Base-by-base conservation (phyloP, 176 grass and related monocot species). In the Eragrostis curvula region DNA sequence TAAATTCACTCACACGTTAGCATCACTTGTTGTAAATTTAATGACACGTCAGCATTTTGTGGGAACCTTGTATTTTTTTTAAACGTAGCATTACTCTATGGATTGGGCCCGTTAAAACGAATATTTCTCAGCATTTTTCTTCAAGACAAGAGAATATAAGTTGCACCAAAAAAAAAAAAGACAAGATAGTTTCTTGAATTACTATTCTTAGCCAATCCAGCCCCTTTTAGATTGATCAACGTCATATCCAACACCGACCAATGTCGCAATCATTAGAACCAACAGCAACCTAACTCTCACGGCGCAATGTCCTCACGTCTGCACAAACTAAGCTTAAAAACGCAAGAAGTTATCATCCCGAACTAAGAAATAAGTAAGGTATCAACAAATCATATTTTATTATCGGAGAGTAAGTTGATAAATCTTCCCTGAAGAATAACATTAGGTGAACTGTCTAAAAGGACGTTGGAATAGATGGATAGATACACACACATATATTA, bases 221-320 rank as follows among this genome's bases (percentile, higher is more conserved):
- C 43, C n/a, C 21, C 23, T 8, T 66, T 83, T 47, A 41, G 42
- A 78, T 51, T 17, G 27, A 79, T 73, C 53, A 66, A 73, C 66
- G 67, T 83, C 74, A 49, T 83, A 21, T 71, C 86, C 67, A 21
- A 81, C 58, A 12, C 86, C 74, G 48, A 65, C 74, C 58, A 72
- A 57, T 79, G 63, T 72, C 16, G 59, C 67, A 88, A 83, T 88
- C 74, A 79, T 79, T 65, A 79, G 80, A 62, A 66, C 40, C 74
- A 58, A 59, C 40, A 24, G 49, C 36, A 83, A 83, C 78, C 78
- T 73, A 60, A 50, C 8, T 48, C 58, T 50, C 7, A 28, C 57
- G 67, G 57, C 86, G 66, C 79, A 83, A 45, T 83, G 67, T 88
- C 80, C 58, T 55, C 66, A 67, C 80, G 58, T 83, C 74, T 58